Evolutionary conservation across 768 basidiomycete species (phyloP).

Genomic region (Tricholoma sp.): DNA sequence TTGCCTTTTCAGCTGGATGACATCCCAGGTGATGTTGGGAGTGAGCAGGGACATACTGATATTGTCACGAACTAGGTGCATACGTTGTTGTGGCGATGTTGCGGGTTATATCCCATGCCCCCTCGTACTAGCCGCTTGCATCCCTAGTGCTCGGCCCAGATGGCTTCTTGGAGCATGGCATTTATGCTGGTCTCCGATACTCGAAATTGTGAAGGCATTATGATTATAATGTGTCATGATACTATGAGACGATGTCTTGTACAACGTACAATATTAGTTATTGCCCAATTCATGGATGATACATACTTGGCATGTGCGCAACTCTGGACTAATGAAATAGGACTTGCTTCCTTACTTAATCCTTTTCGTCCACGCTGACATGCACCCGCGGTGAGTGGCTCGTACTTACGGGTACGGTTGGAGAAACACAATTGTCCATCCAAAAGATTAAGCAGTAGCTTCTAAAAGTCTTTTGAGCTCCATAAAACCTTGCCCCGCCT

Average conservation of each 20-base stretch:
- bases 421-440: too few relatives aligned
- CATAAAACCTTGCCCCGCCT: too few relatives aligned
- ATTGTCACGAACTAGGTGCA: slow-evolving; percentile 14
- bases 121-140: not conserved
- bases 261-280: not conserved
- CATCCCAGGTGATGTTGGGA: slow-evolving; percentile 60
- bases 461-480: too few relatives aligned
- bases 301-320: too few relatives aligned
- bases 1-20: slow-evolving; percentile 26
- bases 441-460: too few relatives aligned
- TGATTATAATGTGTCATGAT: not conserved
- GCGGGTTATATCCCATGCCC: not conserved
- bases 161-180: not conserved
- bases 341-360: too few relatives aligned
- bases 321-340: too few relatives aligned
- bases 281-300: not conserved
- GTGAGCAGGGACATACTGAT: slow-evolving; percentile 51
- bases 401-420: too few relatives aligned
- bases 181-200: not conserved
- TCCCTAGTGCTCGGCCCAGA: not conserved
- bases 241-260: not conserved
- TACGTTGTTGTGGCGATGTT: not conserved
- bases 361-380: too few relatives aligned
- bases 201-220: not conserved
- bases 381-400: too few relatives aligned